A percentile compares a stretch with the other conserved stretches of the same genome.
Evolutionary conservation across 305 asterid genomes (phyloP).

Genomic region (Rubia peregrina): DNA sequence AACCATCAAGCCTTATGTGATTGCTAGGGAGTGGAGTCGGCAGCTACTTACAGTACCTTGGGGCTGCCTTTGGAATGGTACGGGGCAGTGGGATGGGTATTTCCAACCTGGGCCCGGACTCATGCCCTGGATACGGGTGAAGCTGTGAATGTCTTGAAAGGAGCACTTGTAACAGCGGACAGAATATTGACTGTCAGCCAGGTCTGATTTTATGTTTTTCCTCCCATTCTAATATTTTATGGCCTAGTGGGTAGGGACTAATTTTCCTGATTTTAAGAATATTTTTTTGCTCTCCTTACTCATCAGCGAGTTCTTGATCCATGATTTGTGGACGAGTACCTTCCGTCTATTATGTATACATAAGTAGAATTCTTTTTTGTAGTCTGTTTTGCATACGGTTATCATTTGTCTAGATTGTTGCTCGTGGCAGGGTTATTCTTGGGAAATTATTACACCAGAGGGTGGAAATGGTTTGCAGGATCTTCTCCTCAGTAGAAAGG

Average conservation of each 20-base stretch:
- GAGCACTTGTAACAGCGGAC: conserved; percentile 89
- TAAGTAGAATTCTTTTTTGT: background rate
- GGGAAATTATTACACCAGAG: conserved; percentile 92
- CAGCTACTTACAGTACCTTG: conserved; percentile 53
- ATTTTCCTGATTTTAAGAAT: background rate
- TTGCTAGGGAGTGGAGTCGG: conserved; percentile 88
- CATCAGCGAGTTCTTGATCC: background rate
- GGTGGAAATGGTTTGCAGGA: conserved; percentile 87
- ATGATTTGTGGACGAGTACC: background rate
- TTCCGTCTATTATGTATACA: background rate
- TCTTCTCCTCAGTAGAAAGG: conserved; percentile 57
- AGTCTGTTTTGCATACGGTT: background rate
- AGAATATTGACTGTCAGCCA: conserved; percentile 90
- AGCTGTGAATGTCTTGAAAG: conserved; percentile 84
- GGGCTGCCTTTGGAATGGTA: conserved; percentile 92
- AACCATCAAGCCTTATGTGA: background rate
- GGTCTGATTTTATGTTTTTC: conserved; percentile 27
- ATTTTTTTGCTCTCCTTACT: background rate
- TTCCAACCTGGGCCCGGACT: conserved; percentile 92
- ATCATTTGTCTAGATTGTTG: conserved; percentile 5
- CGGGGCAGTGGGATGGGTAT: conserved; percentile 89
- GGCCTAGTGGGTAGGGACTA: background rate
- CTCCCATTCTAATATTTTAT: background rate
- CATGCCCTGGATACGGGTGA: conserved; percentile 97
- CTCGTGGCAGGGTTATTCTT: conserved; percentile 78